Conservation (phyloP, 2,329 filamentous ascomycete species). For the Ophiostoma sp. region DNA sequence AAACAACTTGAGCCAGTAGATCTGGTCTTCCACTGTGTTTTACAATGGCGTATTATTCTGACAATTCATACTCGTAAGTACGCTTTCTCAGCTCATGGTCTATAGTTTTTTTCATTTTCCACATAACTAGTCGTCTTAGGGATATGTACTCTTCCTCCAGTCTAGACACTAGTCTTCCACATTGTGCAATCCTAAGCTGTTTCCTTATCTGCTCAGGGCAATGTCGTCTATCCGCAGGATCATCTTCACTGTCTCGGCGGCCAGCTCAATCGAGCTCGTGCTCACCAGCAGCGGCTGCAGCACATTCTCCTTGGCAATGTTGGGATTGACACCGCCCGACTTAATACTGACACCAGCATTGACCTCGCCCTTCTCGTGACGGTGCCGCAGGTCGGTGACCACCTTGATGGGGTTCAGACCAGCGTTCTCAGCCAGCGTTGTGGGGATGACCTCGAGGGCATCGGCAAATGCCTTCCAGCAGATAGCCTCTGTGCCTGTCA, state of each 20-base stretch:
- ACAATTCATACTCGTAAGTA: too few species aligned
- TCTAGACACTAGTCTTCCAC: neutral
- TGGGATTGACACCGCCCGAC: constrained; percentile 91
- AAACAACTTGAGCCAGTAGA: too few species aligned
- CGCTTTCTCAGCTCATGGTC: neutral
- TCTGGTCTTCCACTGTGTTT: too few species aligned
- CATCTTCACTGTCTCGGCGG: constrained; percentile 98
- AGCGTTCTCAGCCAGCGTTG: constrained; percentile 93
- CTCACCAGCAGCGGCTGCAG: constrained; percentile 92
- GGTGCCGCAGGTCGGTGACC: constrained; percentile 88
- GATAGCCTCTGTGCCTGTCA: constrained; percentile 89
- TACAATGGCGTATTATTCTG: too few species aligned
- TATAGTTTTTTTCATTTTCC: constrained; percentile 14
- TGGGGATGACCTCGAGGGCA: constrained; percentile 93
- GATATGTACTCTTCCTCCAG: neutral
- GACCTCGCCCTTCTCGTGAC: constrained; percentile 90
- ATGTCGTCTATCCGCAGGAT: constrained; percentile 64
- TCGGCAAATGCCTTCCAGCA: constrained; percentile 99
- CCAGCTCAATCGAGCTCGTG: constrained; percentile 94
- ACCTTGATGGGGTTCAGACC: constrained; percentile 98
- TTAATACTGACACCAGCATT: constrained; percentile 98
- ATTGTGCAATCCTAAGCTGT: neutral
- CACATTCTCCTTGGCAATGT: constrained; percentile 95
- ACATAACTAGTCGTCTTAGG: neutral
- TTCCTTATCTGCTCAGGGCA: constrained; percentile 52